A percentile compares a stretch with the other conserved stretches of the same genome.
Evolutionary conservation across 2,329 filamentous ascomycete species (phyloP).

Genomic region (Orbilia brochopaga): DNA sequence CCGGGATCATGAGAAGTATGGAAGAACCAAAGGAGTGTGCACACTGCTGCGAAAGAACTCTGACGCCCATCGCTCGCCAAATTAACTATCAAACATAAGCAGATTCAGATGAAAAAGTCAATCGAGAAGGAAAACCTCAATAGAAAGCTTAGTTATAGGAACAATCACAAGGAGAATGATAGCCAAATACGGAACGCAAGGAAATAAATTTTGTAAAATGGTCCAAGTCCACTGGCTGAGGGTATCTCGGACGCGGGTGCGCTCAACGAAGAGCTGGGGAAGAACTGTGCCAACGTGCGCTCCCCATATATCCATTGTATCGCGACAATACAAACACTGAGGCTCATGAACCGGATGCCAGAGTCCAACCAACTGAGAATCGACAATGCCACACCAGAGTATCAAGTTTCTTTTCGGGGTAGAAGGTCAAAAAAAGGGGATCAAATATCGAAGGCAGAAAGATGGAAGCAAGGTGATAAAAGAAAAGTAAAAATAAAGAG

Average conservation of each 20-base stretch:
- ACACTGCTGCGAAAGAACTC: slow-evolving; percentile 53
- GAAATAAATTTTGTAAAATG: slow-evolving; percentile 24
- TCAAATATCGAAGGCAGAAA: slow-evolving; percentile 27
- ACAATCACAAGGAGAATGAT: slow-evolving; percentile 29
- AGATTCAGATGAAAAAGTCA: slow-evolving; percentile 12
- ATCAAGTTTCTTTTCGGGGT: slow-evolving; percentile 16
- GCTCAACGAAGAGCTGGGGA: slow-evolving; percentile 43
- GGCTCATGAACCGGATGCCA: no score
- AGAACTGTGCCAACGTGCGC: slow-evolving; percentile 2
- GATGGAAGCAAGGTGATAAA: slow-evolving; percentile 29
- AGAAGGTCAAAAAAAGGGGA: slow-evolving; percentile 27
- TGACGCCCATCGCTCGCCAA: slow-evolving; percentile 51
- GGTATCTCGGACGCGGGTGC: slow-evolving; percentile 2
- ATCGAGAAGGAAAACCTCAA: slow-evolving; percentile 12
- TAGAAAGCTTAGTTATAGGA: slow-evolving; percentile 25
- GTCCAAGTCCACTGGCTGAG: slow-evolving; percentile 8
- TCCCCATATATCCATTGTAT: slow-evolving; percentile 32
- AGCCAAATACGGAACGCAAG: slow-evolving; percentile 24
- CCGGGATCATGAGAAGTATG: slow-evolving; percentile 41
- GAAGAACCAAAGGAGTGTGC: slow-evolving; percentile 39
- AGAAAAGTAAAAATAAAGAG: slow-evolving; percentile 19
- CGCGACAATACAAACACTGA: slow-evolving; percentile 24
- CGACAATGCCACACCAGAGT: slow-evolving; percentile 47
- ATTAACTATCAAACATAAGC: slow-evolving; percentile 30
- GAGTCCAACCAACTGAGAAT: slow-evolving; percentile 24